Conservation (phyloP, 1,284 basidiomycete genomes). For the Pseudozyma sp. region DNA sequence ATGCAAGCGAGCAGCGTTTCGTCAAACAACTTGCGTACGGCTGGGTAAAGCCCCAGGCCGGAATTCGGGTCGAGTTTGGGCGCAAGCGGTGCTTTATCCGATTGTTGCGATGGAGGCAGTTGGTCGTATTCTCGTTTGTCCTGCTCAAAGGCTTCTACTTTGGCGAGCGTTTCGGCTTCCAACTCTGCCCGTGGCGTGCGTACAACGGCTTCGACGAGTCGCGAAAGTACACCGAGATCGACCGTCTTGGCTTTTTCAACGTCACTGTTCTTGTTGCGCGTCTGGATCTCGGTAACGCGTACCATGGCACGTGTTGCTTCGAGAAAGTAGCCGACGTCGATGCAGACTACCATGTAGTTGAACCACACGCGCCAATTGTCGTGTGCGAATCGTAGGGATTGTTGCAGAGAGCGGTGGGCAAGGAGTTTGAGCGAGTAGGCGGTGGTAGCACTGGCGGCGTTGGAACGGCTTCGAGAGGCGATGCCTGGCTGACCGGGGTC, state of each 20-base stretch:
- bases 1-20: slow-evolving; percentile 81
- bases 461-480: not conserved
- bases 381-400: slow-evolving; percentile 84
- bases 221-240: slow-evolving; percentile 87
- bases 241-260: slow-evolving; percentile 75
- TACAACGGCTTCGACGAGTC: slow-evolving; percentile 86
- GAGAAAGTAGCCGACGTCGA: slow-evolving; percentile 90
- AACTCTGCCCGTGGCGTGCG: slow-evolving; percentile 64
- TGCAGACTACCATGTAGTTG: slow-evolving; percentile 94
- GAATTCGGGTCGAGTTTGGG: slow-evolving; percentile 73
- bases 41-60: slow-evolving; percentile 76
- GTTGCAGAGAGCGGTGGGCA: slow-evolving; percentile 92
- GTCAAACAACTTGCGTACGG: slow-evolving; percentile 80
- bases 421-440: slow-evolving; percentile 79
- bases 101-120: too few species aligned
- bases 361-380: slow-evolving; percentile 98
- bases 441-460: slow-evolving; percentile 17
- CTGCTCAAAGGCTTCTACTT: slow-evolving; percentile 45
- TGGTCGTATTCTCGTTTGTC: not conserved
- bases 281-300: slow-evolving; percentile 83
- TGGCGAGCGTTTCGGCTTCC: slow-evolving; percentile 18
- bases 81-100: slow-evolving; percentile 8
- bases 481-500: slow-evolving; percentile 19
- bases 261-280: slow-evolving; percentile 58
- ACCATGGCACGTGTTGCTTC: slow-evolving; percentile 87